Evolutionary conservation across 208 protist species (phyloP).

Genomic region (Trypanosoma mega): DNA sequence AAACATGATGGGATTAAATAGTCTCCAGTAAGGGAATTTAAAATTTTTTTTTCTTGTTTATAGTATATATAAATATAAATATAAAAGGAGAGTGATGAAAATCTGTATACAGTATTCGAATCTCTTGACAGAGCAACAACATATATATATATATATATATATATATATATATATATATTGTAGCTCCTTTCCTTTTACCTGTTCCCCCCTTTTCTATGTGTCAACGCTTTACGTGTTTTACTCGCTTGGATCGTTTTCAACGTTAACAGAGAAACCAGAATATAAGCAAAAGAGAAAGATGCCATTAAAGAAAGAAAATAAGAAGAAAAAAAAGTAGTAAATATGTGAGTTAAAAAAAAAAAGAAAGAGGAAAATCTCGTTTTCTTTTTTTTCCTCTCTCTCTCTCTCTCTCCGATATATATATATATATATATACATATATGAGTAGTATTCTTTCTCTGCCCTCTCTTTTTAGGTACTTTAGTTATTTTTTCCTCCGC

Average conservation of each 20-base stretch:
- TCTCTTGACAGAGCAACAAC: too few relatives aligned
- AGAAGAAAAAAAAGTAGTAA: background rate
- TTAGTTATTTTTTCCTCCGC: too few relatives aligned
- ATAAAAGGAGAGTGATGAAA: background rate
- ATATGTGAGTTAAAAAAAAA: background rate
- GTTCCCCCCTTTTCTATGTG: too few relatives aligned
- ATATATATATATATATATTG: too few relatives aligned
- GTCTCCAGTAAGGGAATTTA: background rate
- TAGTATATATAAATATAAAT: background rate
- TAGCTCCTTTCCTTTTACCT: too few relatives aligned
- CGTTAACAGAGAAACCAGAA: too few relatives aligned
- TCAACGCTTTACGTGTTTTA: too few relatives aligned
- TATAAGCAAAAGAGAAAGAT: too few relatives aligned
- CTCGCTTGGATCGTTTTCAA: too few relatives aligned
- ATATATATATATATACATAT: conserved; percentile 2
- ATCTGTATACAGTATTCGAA: too few relatives aligned
- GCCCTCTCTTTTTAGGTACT: background rate
- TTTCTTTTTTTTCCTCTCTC: background rate
- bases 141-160: too few relatives aligned
- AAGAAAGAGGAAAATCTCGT: background rate
- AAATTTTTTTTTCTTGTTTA: conserved; percentile 6
- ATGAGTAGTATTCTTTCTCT: background rate
- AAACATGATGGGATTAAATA: conserved; percentile 17
- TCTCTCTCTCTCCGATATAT: background rate
- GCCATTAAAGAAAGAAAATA: background rate